These are phyloP conservation scores for Mallotus repandus DNA, from an alignment of 441 rosid species.

Conservation along the genomic window DNA sequence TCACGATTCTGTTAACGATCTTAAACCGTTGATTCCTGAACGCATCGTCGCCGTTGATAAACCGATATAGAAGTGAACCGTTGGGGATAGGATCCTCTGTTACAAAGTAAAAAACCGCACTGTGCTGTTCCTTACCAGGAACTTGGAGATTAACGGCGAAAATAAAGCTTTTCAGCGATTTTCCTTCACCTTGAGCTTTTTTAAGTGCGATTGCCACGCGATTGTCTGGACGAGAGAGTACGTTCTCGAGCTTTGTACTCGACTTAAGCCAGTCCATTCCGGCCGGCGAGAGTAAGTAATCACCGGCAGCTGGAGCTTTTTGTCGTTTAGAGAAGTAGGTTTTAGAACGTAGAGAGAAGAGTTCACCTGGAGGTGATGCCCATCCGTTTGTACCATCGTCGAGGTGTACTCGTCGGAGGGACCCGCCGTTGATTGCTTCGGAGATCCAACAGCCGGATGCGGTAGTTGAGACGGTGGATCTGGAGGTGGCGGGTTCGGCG, in stretches of 20 bases:
- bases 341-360: slow-evolving; percentile 67
- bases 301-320: slow-evolving; percentile 67
- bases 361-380: slow-evolving; percentile 82
- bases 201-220: slow-evolving; percentile 63
- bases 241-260: slow-evolving; percentile 51
- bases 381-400: slow-evolving; percentile 66
- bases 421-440: slow-evolving; percentile 60
- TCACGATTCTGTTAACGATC: slow-evolving; percentile 62
- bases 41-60: slow-evolving; percentile 62
- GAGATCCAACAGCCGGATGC: slow-evolving; percentile 51
- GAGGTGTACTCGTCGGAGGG: slow-evolving; percentile 60
- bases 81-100: slow-evolving; percentile 54
- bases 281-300: slow-evolving; percentile 72
- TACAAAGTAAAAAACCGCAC: slow-evolving; percentile 60
- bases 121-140: slow-evolving; percentile 63
- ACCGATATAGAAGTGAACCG: slow-evolving; percentile 50
- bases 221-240: slow-evolving; percentile 73
- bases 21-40: slow-evolving; percentile 69
- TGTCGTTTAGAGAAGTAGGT: slow-evolving; percentile 52
- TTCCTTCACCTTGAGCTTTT: slow-evolving; percentile 47
- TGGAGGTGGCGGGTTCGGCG: slow-evolving; percentile 23
- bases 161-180: slow-evolving; percentile 57
- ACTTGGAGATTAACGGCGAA: slow-evolving; percentile 74
- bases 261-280: slow-evolving; percentile 92
- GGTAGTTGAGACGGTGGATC: slow-evolving; percentile 25